phyloP scores from a whole-genome alignment of 2,329 filamentous ascomycete species.

The Botryotinia narcissicola region DNA sequence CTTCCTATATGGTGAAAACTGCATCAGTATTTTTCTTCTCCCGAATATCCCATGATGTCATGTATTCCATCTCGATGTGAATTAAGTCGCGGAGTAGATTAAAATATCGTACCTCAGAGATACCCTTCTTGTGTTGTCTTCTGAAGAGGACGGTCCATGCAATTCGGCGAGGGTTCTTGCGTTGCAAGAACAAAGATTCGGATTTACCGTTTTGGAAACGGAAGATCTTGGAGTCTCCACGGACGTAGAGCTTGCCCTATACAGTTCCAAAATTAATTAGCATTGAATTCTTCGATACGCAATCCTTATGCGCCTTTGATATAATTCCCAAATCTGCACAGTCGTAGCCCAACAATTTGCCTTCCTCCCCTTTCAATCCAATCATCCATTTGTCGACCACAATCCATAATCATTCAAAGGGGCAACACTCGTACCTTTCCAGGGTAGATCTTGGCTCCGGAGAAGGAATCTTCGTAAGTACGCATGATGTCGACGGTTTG shows the following conservation, averaged over 20 bases:
- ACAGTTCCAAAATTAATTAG: slow-evolving; percentile 33
- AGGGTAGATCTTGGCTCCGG: slow-evolving; percentile 75
- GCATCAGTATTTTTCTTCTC: slow-evolving; percentile 5
- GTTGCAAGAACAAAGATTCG: slow-evolving; percentile 99
- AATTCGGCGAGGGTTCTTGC: slow-evolving; percentile 99
- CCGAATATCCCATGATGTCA: slow-evolving; percentile 15
- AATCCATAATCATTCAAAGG: slow-evolving; percentile 9
- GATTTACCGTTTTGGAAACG: slow-evolving; percentile 99
- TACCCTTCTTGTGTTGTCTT: slow-evolving; percentile 99
- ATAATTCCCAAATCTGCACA: neutral
- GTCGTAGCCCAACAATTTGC: slow-evolving; percentile 4
- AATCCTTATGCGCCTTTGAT: neutral
- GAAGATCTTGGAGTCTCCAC: slow-evolving; percentile 99
- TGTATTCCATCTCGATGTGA: neutral
- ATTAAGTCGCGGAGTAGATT: neutral
- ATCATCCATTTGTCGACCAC: slow-evolving; percentile 27
- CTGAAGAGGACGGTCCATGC: slow-evolving; percentile 98
- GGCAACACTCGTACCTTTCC: slow-evolving; percentile 61
- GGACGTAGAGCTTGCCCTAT: slow-evolving; percentile 99
- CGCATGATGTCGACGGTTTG: slow-evolving; percentile 35
- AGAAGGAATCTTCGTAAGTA: slow-evolving; percentile 72
- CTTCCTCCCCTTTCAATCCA: slow-evolving; percentile 17
- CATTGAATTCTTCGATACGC: slow-evolving; percentile 21
- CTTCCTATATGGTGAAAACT: slow-evolving; percentile 64
- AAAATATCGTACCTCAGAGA: slow-evolving; percentile 87